Percentiles rank a stretch among this genome's conserved stretches.
These are phyloP conservation scores for Colletotrichum shisoi DNA, from an alignment of 2,329 filamentous ascomycete genomes.

Conservation along the genomic window DNA sequence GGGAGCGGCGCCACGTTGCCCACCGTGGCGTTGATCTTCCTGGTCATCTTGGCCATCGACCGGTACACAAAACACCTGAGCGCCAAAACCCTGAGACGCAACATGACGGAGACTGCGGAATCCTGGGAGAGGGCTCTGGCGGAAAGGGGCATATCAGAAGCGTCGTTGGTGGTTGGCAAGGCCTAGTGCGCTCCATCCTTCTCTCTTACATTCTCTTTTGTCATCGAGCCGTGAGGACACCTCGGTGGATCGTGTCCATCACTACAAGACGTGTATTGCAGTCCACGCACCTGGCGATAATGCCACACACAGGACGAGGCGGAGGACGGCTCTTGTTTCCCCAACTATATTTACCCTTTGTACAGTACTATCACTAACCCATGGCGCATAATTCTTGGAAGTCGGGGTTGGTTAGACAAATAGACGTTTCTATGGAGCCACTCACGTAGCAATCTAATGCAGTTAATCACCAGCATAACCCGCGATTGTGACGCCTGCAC, in stretches of 20 bases:
- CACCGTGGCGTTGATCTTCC: constrained; percentile 24
- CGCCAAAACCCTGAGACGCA: constrained; percentile 30
- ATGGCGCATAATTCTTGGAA: background rate
- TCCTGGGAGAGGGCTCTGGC: constrained; percentile 20
- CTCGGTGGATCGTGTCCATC: background rate
- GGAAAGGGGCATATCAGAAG: background rate
- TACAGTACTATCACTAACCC: too few species aligned
- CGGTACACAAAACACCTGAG: constrained; percentile 33
- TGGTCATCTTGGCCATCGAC: constrained; percentile 27
- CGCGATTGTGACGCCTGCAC: background rate
- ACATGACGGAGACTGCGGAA: constrained; percentile 22
- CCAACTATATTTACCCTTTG: too few species aligned
- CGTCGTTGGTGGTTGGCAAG: background rate
- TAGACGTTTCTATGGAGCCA: background rate
- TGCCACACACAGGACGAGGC: too few species aligned
- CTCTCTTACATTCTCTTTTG: background rate
- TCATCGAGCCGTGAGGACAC: background rate
- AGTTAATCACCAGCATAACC: background rate
- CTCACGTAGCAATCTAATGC: background rate
- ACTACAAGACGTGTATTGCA: background rate
- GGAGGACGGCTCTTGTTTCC: too few species aligned
- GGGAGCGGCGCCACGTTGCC: constrained; percentile 29
- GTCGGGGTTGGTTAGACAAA: too few species aligned
- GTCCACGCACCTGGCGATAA: background rate
- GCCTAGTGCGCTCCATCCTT: background rate